A percentile compares a stretch with the other conserved stretches of the same genome.
Conservation (phyloP, 2,329 filamentous ascomycete species). For the Harringtonia lauricola region DNA sequence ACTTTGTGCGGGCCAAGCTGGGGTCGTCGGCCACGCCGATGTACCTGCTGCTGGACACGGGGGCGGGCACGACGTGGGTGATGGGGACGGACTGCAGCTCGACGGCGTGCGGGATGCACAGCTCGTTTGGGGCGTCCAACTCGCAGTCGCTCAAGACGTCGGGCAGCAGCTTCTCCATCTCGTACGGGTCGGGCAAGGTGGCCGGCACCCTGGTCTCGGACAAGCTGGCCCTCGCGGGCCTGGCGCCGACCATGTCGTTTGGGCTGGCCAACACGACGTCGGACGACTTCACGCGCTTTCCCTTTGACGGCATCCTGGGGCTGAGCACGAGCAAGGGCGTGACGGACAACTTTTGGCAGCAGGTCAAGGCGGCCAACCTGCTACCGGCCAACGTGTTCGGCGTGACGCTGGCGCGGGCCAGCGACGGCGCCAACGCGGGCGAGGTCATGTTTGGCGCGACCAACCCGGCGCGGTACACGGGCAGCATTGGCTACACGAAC, state of each 20-base stretch:
- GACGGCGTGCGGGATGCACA: slow-evolving; percentile 56
- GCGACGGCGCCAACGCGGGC: slow-evolving; percentile 61
- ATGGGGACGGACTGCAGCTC: slow-evolving; percentile 61
- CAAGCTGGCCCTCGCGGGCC: slow-evolving; percentile 52
- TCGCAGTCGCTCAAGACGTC: slow-evolving; percentile 52
- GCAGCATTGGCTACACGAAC: slow-evolving; percentile 55
- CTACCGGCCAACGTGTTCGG: slow-evolving; percentile 57
- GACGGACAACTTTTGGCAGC: slow-evolving; percentile 56
- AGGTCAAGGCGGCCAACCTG: slow-evolving; percentile 42
- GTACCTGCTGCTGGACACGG: slow-evolving; percentile 56
- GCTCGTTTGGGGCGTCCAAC: slow-evolving; percentile 53
- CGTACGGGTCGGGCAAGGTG: slow-evolving; percentile 70
- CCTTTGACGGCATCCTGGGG: slow-evolving; percentile 81
- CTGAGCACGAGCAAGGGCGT: slow-evolving; percentile 52
- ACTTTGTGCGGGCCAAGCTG: slow-evolving; percentile 47
- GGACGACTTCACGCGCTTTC: slow-evolving; percentile 63
- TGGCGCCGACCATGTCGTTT: slow-evolving; percentile 55
- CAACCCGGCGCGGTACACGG: slow-evolving; percentile 55
- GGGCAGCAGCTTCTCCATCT: slow-evolving; percentile 48
- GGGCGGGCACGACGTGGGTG: slow-evolving; percentile 69
- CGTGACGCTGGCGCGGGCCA: slow-evolving; percentile 56
- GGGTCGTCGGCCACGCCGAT: slow-evolving; percentile 43
- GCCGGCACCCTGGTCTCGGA: slow-evolving; percentile 57
- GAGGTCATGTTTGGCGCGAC: slow-evolving; percentile 67
- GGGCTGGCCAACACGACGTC: slow-evolving; percentile 64